A percentile compares a stretch with the other conserved stretches of the same genome.
Conservation (phyloP, 306 rosid genomes). For the Citrullus mucosospermus region DNA sequence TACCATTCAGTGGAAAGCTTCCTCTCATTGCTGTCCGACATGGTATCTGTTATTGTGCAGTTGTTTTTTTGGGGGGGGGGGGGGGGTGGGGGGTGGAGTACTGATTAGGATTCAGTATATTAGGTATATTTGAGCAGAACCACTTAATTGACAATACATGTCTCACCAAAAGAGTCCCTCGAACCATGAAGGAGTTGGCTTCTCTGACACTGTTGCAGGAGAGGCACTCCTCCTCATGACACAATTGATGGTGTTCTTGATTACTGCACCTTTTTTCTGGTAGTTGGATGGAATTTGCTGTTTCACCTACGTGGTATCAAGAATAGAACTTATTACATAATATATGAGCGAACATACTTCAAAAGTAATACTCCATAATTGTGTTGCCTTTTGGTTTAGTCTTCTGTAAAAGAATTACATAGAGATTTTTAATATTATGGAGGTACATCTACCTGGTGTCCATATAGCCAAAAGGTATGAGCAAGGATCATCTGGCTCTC, state of each 20-base stretch:
- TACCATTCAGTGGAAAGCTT: slow-evolving; percentile 90
- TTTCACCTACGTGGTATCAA: slow-evolving; percentile 59
- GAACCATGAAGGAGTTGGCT: slow-evolving; percentile 58
- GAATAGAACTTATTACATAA: slow-evolving; percentile 11
- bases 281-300: slow-evolving; percentile 67
- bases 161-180: slow-evolving; percentile 84
- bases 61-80: not conserved
- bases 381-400: not conserved
- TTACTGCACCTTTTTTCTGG: slow-evolving; percentile 64
- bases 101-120: not conserved
- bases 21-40: slow-evolving; percentile 94
- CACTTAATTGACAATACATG: not conserved
- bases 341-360: slow-evolving; percentile 16
- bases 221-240: slow-evolving; percentile 66
- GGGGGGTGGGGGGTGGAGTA: not conserved
- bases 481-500: slow-evolving; percentile 95
- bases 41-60: slow-evolving; percentile 46
- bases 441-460: slow-evolving; percentile 76
- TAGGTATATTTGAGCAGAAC: not conserved
- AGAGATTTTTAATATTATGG: not conserved
- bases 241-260: slow-evolving; percentile 47
- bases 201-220: slow-evolving; percentile 78
- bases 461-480: slow-evolving; percentile 90
- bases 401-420: not conserved
- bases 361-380: not conserved